phyloP scores from a whole-genome alignment of 1,139 yeast species.

The Debaryomycetaceae sp. region DNA sequence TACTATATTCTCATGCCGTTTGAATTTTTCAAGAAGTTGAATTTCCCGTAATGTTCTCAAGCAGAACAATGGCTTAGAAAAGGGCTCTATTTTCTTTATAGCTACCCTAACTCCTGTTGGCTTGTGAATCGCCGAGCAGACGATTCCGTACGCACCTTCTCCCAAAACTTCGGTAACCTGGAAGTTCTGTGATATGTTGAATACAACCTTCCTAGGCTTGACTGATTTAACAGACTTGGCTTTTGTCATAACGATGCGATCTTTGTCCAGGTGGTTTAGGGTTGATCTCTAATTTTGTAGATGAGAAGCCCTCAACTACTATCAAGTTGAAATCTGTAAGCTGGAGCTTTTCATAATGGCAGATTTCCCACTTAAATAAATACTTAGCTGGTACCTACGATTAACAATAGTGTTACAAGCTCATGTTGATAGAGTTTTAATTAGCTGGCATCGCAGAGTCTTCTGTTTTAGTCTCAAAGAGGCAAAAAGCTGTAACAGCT shows the following conservation, averaged over 20 bases:
- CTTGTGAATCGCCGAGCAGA: slow-evolving; percentile 37
- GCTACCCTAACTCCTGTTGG: slow-evolving; percentile 41
- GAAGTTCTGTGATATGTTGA: slow-evolving; percentile 32
- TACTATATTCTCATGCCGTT: slow-evolving; percentile 40
- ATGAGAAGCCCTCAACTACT: too few species aligned
- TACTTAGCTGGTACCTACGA: too few species aligned
- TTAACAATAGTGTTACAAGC: too few species aligned
- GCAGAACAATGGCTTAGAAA: slow-evolving; percentile 34
- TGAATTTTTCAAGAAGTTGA: slow-evolving; percentile 31
- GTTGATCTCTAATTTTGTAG: too few species aligned
- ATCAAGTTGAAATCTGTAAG: too few species aligned
- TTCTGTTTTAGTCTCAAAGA: too few species aligned
- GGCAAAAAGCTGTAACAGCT: not conserved
- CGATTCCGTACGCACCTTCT: slow-evolving; percentile 47
- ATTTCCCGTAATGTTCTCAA: slow-evolving; percentile 44
- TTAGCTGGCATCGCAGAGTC: too few species aligned
- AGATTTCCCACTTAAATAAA: too few species aligned
- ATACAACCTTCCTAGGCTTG: slow-evolving; percentile 19
- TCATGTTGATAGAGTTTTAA: too few species aligned
- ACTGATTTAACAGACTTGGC: slow-evolving; percentile 1
- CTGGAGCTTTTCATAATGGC: too few species aligned
- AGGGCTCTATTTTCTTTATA: slow-evolving; percentile 41
- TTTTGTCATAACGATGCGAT: too few species aligned
- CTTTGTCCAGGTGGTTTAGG: too few species aligned
- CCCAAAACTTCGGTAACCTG: slow-evolving; percentile 43